Evolutionary conservation across 2,329 filamentous ascomycete species (phyloP).

Genomic region (Acrocalymma vagum): DNA sequence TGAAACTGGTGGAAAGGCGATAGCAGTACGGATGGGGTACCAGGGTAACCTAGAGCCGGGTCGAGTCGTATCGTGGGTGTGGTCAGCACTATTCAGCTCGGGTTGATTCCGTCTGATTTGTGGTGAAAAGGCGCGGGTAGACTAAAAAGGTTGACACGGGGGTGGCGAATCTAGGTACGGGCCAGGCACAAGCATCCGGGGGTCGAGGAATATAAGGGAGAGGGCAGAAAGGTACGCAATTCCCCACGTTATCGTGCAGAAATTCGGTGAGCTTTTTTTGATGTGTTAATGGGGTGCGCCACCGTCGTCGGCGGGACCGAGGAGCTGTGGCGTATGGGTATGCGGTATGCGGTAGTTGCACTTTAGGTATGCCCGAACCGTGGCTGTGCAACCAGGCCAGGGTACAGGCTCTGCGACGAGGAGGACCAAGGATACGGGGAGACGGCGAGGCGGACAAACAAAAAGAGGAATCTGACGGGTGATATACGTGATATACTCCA

Average conservation of each 20-base stretch:
- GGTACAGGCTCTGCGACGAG: constrained; percentile 27
- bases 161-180: constrained; percentile 40
- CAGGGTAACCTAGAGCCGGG: constrained; percentile 26
- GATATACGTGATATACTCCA: constrained; percentile 42
- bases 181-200: constrained; percentile 36
- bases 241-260: constrained; percentile 32
- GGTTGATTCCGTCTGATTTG: constrained; percentile 30
- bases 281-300: constrained; percentile 26
- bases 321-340: constrained; percentile 31
- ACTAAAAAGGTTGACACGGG: constrained; percentile 36
- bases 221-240: constrained; percentile 34
- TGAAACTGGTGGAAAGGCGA: constrained; percentile 26
- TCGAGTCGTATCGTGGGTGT: constrained; percentile 25
- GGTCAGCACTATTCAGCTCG: constrained; percentile 47
- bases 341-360: constrained; percentile 13
- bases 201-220: constrained; percentile 40
- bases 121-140: constrained; percentile 31
- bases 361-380: constrained; percentile 40
- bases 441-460: constrained; percentile 34
- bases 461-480: constrained; percentile 27
- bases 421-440: too few relatives aligned
- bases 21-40: constrained; percentile 26
- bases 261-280: constrained; percentile 37
- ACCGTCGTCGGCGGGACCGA: constrained; percentile 40
- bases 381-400: constrained; percentile 44